Percentiles rank a stretch among this genome's conserved stretches.
Conservation (phyloP, 2,329 filamentous ascomycete genomes). For the Huntiella moniliformis region DNA sequence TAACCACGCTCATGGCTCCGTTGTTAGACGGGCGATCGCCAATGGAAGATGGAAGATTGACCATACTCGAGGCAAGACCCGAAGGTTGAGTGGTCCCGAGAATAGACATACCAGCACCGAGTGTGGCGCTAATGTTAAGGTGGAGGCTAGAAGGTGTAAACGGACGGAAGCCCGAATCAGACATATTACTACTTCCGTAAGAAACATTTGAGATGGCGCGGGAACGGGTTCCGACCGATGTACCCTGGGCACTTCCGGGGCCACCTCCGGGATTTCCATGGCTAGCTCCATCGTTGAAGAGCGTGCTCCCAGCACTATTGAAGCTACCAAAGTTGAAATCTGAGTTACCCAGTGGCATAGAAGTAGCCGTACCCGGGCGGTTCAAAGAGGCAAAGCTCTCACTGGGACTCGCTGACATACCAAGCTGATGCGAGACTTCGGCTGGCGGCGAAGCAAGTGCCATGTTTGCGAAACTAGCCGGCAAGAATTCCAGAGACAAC, state of each 20-base stretch:
- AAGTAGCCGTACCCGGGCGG: constrained; percentile 56
- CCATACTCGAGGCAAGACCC: background rate
- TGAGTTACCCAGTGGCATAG: constrained; percentile 21
- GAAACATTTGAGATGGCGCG: constrained; percentile 77
- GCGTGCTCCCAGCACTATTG: constrained; percentile 60
- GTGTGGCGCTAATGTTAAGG: constrained; percentile 17
- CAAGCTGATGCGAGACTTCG: constrained; percentile 19
- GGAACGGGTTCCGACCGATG: constrained; percentile 29
- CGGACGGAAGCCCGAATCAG: constrained; percentile 25
- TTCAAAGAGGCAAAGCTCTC: constrained; percentile 27
- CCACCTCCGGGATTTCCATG: background rate
- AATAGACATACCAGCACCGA: constrained; percentile 7
- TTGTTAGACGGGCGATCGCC: constrained; percentile 9
- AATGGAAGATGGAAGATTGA: background rate
- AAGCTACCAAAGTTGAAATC: constrained; percentile 50
- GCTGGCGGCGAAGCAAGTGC: constrained; percentile 34
- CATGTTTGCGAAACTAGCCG: constrained; percentile 32
- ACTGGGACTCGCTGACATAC: constrained; percentile 31
- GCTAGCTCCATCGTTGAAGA: constrained; percentile 40
- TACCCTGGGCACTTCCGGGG: constrained; percentile 16
- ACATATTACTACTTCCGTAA: constrained; percentile 33
- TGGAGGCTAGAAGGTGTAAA: constrained; percentile 28
- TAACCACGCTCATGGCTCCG: constrained; percentile 6
- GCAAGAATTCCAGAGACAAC: constrained; percentile 62
- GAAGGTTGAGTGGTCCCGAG: background rate